Conservation (phyloP, 225 moss, liverwort and hornwort genomes). For the Polytrichum commune region DNA sequence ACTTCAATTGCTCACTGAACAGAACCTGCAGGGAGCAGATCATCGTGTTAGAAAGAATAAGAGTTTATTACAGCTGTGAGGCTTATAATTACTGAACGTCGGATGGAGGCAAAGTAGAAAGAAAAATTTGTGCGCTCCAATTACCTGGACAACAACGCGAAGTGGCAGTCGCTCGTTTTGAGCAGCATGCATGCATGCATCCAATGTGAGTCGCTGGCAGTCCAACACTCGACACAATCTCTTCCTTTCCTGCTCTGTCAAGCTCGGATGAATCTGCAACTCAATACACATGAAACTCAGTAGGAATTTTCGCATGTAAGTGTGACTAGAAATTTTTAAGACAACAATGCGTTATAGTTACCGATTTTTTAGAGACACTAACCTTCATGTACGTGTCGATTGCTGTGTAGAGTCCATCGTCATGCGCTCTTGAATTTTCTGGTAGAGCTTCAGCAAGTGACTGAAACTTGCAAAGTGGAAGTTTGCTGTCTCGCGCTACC, state of each 20-base stretch:
- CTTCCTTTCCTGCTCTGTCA: constrained; percentile 72
- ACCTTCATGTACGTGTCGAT: constrained; percentile 93
- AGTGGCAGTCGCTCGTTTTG: constrained; percentile 89
- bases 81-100: too few species aligned
- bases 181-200: constrained; percentile 81
- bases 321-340: neutral
- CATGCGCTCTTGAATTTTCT: constrained; percentile 59
- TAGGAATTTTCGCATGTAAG: neutral
- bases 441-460: constrained; percentile 75
- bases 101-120: too few species aligned
- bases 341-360: neutral
- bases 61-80: neutral
- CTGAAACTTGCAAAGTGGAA: constrained; percentile 67
- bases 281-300: neutral
- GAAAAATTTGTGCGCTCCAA: too few species aligned
- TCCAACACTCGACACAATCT: constrained; percentile 70
- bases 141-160: constrained; percentile 73
- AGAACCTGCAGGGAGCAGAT: constrained; percentile 26
- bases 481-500: constrained; percentile 73
- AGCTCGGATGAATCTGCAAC: constrained; percentile 60
- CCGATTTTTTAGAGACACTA: neutral
- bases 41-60: neutral
- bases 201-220: constrained; percentile 72
- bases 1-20: constrained; percentile 72
- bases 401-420: constrained; percentile 85